A percentile compares a stretch with the other conserved stretches of the same genome.
phyloP scores from a whole-genome alignment of 2,329 filamentous ascomycete genomes.

The Xylaria sp. region DNA sequence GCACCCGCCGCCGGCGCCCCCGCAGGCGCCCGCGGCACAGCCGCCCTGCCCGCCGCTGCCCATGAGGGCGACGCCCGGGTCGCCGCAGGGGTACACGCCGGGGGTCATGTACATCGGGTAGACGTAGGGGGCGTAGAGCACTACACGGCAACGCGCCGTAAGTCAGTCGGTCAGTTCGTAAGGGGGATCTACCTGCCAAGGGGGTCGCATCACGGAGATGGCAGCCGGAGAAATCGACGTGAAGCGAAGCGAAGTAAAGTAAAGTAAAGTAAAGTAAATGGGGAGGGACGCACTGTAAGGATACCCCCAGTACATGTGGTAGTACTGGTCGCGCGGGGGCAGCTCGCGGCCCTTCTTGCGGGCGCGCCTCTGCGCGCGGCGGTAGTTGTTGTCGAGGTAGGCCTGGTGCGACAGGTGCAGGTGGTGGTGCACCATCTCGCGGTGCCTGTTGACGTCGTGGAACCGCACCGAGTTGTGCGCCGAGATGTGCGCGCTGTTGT shows the following conservation, averaged over 20 bases:
- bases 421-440: conserved; percentile 39
- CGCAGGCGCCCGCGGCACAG: conserved; percentile 44
- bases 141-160: background rate
- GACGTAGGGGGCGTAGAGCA: conserved; percentile 31
- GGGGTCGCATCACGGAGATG: background rate
- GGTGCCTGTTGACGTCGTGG: conserved; percentile 29
- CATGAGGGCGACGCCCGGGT: conserved; percentile 41
- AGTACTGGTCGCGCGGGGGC: conserved; percentile 53
- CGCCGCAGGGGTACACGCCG: conserved; percentile 49
- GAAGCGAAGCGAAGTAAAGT: conserved; percentile 25
- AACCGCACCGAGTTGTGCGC: conserved; percentile 67
- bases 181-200: too few species aligned
- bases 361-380: conserved; percentile 53
- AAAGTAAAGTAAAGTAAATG: too few species aligned
- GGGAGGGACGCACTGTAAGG: conserved; percentile 23
- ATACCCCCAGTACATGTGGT: conserved; percentile 56
- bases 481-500: conserved; percentile 70
- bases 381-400: conserved; percentile 58
- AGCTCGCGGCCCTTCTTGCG: conserved; percentile 52
- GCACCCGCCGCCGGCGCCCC: conserved; percentile 27
- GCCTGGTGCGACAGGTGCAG: conserved; percentile 39
- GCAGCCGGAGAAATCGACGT: background rate
- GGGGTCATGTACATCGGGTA: conserved; percentile 52
- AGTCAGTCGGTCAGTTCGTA: background rate
- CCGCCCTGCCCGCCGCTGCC: conserved; percentile 36